phyloP scores from a whole-genome alignment of 2,329 filamentous ascomycete species.

The Calonectria leucothoes region DNA sequence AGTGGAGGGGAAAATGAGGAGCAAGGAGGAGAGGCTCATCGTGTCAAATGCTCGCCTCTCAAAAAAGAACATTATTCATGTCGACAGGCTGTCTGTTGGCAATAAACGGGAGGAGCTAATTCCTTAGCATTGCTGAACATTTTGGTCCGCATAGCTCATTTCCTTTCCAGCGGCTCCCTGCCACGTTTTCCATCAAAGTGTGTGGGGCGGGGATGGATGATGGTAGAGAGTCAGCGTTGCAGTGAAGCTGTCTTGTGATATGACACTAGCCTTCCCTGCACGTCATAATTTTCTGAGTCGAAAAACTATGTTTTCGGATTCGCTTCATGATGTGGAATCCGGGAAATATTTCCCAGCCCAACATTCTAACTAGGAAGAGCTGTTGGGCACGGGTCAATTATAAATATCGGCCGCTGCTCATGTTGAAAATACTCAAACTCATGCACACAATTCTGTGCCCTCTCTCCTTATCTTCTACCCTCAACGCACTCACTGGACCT shows the following conservation, averaged over 20 bases:
- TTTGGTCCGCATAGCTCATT: too few relatives aligned
- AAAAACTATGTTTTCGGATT: background rate
- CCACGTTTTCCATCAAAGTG: background rate
- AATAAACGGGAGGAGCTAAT: background rate
- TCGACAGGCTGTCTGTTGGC: background rate
- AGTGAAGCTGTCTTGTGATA: background rate
- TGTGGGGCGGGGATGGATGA: background rate
- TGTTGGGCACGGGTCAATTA: background rate
- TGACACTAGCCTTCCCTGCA: background rate
- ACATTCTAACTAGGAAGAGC: background rate
- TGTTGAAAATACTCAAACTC: too few relatives aligned
- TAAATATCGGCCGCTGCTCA: background rate
- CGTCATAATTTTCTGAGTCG: constrained; percentile 1
- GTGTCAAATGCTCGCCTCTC: too few relatives aligned
- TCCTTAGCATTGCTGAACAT: background rate
- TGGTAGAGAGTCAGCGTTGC: background rate
- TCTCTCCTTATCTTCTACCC: background rate
- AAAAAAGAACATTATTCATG: too few relatives aligned
- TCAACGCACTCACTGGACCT: background rate
- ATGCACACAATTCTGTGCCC: too few relatives aligned
- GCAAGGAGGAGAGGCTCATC: background rate
- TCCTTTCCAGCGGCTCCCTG: too few relatives aligned
- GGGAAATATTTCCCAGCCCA: background rate
- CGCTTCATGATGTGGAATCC: background rate
- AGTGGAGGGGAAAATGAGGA: background rate